phyloP scores from a whole-genome alignment of 2,329 filamentous ascomycete genomes.

The Trichophyton mentagrophytes region DNA sequence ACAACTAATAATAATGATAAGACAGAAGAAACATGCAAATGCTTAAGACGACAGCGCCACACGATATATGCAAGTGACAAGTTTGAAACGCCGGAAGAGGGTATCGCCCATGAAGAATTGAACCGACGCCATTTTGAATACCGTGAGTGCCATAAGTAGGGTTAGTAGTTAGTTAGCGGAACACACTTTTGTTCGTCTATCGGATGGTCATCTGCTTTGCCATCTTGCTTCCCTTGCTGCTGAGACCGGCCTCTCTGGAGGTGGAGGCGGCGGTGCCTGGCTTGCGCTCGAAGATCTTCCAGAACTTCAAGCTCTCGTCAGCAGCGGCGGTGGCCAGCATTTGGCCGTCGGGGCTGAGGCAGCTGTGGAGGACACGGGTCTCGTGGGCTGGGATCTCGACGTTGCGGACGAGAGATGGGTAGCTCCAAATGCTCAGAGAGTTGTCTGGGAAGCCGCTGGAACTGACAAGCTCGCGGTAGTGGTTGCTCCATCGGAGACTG shows the following conservation, averaged over 20 bases:
- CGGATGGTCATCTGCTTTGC: slow-evolving; percentile 93
- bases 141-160: background rate
- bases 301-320: slow-evolving; percentile 97
- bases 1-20: background rate
- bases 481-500: slow-evolving; percentile 86
- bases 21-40: background rate
- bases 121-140: slow-evolving; percentile 3
- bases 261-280: slow-evolving; percentile 54
- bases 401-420: slow-evolving; percentile 91
- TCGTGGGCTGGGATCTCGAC: slow-evolving; percentile 97
- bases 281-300: slow-evolving; percentile 99
- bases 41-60: background rate
- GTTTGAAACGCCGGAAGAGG: background rate
- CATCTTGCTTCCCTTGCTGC: slow-evolving; percentile 65
- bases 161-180: background rate
- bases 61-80: background rate
- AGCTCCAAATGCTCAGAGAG: slow-evolving; percentile 97
- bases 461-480: slow-evolving; percentile 96
- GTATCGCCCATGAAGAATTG: background rate
- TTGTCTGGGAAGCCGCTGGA: slow-evolving; percentile 99
- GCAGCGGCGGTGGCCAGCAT: slow-evolving; percentile 95
- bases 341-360: slow-evolving; percentile 91
- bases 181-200: slow-evolving; percentile 33
- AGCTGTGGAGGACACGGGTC: slow-evolving; percentile 90
- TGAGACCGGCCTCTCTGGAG: slow-evolving; percentile 52